A percentile compares a stretch with the other conserved stretches of the same genome.
Evolutionary conservation across 139 green algal genomes (phyloP).

Genomic region (Chlamydomonas schloesseri): DNA sequence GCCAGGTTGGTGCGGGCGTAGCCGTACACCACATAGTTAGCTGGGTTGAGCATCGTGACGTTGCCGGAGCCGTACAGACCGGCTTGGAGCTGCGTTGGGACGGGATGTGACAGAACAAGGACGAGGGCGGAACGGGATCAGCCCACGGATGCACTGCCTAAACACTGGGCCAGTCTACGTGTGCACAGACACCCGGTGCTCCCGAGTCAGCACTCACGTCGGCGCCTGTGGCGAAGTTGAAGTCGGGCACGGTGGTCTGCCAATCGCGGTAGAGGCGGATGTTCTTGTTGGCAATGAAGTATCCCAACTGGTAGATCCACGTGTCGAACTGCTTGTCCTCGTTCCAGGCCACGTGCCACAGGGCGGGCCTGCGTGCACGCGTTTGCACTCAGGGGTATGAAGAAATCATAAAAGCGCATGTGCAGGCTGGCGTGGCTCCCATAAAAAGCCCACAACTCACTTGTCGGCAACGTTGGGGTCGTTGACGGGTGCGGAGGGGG

Average conservation of each 20-base stretch:
- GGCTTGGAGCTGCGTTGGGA: conserved; percentile 15
- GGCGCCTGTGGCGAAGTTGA: background rate
- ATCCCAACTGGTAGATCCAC: background rate
- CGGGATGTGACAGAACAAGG: too few relatives aligned
- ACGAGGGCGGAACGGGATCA: too few relatives aligned
- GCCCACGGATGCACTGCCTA: too few relatives aligned
- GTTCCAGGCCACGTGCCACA: conserved; percentile 44
- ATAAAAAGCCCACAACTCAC: background rate
- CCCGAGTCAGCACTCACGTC: too few relatives aligned
- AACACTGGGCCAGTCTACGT: too few relatives aligned
- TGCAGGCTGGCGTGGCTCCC: too few relatives aligned
- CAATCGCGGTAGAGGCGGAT: background rate
- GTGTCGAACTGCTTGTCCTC: background rate
- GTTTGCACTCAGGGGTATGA: background rate
- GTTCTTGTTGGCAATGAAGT: conserved; percentile 6
- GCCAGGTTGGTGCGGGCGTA: conserved; percentile 34
- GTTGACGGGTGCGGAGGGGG: background rate
- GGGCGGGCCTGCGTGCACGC: background rate
- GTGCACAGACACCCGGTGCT: too few relatives aligned
- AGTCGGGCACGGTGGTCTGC: conserved; percentile 22
- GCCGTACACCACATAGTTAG: conserved; percentile 16
- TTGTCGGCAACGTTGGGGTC: background rate
- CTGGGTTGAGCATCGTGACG: background rate
- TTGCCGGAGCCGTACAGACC: conserved; percentile 13
- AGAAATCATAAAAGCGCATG: too few relatives aligned